Percentiles rank a stretch among this genome's conserved stretches.
Evolutionary conservation across 2,329 filamentous ascomycete species (phyloP).

Genomic region (Xylariaceae sp.): DNA sequence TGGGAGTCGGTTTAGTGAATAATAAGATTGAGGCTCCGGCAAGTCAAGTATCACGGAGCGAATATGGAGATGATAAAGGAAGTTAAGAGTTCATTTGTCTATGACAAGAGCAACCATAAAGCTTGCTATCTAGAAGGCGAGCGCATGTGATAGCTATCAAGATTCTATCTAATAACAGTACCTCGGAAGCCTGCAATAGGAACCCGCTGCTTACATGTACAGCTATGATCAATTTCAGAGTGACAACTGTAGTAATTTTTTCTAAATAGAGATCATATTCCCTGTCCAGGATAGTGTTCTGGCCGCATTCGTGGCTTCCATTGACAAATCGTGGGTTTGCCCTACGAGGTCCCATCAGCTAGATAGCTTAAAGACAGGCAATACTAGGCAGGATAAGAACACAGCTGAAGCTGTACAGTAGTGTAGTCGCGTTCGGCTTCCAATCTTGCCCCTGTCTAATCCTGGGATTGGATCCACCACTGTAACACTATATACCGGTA

Average conservation of each 20-base stretch:
- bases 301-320: constrained; percentile 4
- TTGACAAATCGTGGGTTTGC: constrained; percentile 26
- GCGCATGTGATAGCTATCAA: constrained; percentile 21
- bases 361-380: constrained; percentile 6
- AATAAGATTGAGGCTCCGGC: background rate
- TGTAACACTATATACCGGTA: too few species aligned
- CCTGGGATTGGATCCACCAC: too few species aligned
- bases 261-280: constrained; percentile 23
- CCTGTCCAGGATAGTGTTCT: too few species aligned
- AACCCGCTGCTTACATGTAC: constrained; percentile 27
- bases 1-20: background rate
- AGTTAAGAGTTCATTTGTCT: background rate
- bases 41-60: background rate
- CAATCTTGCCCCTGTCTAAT: too few species aligned
- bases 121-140: constrained; percentile 6
- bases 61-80: constrained; percentile 2
- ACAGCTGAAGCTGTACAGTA: constrained; percentile 9
- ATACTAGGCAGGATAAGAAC: too few species aligned
- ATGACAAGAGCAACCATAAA: constrained; percentile 1
- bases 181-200: constrained; percentile 27
- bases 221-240: constrained; percentile 21
- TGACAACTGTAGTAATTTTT: constrained; percentile 25
- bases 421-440: too few species aligned
- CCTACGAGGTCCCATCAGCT: constrained; percentile 10
- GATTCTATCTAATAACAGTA: constrained; percentile 11